Conservation (phyloP, 768 basidiomycete species). For the Dentipellis fragilis region DNA sequence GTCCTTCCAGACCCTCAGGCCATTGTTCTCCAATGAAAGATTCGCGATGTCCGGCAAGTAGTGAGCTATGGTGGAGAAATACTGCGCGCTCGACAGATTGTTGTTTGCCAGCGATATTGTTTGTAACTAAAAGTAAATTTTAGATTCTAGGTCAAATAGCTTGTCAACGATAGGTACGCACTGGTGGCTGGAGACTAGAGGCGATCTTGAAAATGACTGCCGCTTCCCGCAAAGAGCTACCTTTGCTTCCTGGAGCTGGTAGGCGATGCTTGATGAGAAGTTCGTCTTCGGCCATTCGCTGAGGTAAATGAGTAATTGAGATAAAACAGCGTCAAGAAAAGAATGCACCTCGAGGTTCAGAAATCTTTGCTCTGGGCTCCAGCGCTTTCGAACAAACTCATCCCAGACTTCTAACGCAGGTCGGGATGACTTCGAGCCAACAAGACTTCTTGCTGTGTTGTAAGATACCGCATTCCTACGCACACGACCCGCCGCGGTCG, state of each 20-base stretch:
- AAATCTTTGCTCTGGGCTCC: constrained; percentile 57
- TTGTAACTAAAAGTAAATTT: constrained; percentile 37
- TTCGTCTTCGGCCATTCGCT: constrained; percentile 77
- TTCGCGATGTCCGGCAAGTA: constrained; percentile 76
- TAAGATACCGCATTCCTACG: constrained; percentile 48
- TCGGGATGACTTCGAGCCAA: constrained; percentile 15
- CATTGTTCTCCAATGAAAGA: constrained; percentile 73
- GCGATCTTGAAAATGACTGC: constrained; percentile 88
- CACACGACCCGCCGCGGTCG: constrained; percentile 38
- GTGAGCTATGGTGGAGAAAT: constrained; percentile 52
- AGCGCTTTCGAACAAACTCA: constrained; percentile 64
- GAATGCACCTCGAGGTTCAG: constrained; percentile 74
- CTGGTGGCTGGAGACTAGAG: constrained; percentile 64
- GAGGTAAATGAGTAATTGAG: constrained; percentile 3
- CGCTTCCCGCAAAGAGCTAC: constrained; percentile 54
- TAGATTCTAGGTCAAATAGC: not conserved
- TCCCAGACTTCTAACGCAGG: constrained; percentile 61
- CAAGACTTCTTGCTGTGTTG: constrained; percentile 6
- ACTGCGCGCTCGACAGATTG: constrained; percentile 48
- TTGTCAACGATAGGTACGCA: constrained; percentile 21
- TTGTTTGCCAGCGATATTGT: constrained; percentile 83
- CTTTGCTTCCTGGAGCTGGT: constrained; percentile 55
- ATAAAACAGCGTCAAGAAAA: not conserved
- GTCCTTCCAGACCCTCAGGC: constrained; percentile 59
- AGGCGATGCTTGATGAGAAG: constrained; percentile 64